Evolutionary conservation across 2,329 filamentous ascomycete genomes (phyloP).

Genomic region (Teratosphaeria viscida): DNA sequence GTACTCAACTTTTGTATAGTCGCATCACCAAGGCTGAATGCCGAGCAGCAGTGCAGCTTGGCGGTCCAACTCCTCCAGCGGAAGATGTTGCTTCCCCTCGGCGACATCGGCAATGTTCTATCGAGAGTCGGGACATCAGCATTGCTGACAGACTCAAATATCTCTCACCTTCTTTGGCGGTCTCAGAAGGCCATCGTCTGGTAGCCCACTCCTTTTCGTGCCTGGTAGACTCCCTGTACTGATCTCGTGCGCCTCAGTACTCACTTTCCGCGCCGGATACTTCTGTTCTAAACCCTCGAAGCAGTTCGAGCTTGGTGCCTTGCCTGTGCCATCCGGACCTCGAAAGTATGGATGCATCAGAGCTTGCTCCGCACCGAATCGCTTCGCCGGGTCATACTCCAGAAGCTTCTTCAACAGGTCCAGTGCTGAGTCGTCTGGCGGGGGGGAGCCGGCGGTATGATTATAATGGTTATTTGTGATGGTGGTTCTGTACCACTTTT

Average conservation of each 20-base stretch:
- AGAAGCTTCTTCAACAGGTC: conserved; percentile 71
- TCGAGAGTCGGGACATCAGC: background rate
- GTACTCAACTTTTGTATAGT: background rate
- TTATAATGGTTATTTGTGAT: conserved; percentile 38
- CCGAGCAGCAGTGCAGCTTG: background rate
- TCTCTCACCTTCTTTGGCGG: conserved; percentile 47
- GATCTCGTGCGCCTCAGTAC: conserved; percentile 92
- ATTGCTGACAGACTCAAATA: conserved; percentile 12
- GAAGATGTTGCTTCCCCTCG: background rate
- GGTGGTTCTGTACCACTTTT: conserved; percentile 51
- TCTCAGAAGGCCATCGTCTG: conserved; percentile 64
- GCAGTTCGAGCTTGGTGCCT: conserved; percentile 61
- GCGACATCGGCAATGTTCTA: background rate
- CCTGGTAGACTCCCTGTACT: conserved; percentile 80
- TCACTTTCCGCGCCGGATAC: conserved; percentile 84
- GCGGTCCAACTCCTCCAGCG: background rate
- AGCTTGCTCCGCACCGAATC: conserved; percentile 77
- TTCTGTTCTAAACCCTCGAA: conserved; percentile 83
- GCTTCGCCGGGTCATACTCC: conserved; percentile 84
- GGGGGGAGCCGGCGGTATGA: conserved; percentile 20
- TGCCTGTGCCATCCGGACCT: conserved; percentile 16
- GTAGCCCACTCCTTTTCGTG: conserved; percentile 77
- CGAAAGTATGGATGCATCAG: conserved; percentile 85
- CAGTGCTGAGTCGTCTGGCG: conserved; percentile 56
- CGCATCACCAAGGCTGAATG: background rate